Evolutionary conservation across 768 basidiomycete species (phyloP).

Genomic region (Russula sp.): DNA sequence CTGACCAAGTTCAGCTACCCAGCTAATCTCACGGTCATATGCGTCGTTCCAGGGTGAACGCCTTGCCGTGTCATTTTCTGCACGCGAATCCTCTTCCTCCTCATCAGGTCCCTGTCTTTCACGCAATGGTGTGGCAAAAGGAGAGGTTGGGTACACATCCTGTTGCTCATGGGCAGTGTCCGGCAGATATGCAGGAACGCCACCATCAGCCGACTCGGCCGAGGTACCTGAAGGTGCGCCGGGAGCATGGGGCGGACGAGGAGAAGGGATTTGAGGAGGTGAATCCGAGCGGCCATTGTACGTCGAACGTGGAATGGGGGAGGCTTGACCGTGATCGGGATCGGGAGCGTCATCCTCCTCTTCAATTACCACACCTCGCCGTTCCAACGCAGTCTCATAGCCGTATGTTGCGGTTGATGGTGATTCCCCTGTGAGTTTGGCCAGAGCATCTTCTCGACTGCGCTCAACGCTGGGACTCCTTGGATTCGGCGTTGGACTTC

Average conservation of each 20-base stretch:
- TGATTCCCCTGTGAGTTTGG: slow-evolving; percentile 20
- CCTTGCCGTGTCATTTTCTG: slow-evolving; percentile 27
- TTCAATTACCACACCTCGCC: slow-evolving; percentile 23
- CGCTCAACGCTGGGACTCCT: slow-evolving; percentile 24
- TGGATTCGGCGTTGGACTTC: slow-evolving; percentile 21
- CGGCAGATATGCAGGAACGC: slow-evolving; percentile 46
- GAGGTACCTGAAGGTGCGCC: slow-evolving; percentile 47
- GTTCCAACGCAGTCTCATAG: slow-evolving; percentile 19
- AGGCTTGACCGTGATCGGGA: slow-evolving; percentile 28
- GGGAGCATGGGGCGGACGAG: slow-evolving; percentile 44
- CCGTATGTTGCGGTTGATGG: slow-evolving; percentile 10
- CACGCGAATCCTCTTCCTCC: slow-evolving; percentile 63
- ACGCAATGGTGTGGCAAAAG: slow-evolving; percentile 64
- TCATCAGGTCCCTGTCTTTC: slow-evolving; percentile 47
- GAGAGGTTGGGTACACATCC: slow-evolving; percentile 61
- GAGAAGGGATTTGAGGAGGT: slow-evolving; percentile 31
- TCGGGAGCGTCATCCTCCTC: slow-evolving; percentile 23
- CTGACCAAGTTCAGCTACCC: slow-evolving; percentile 70
- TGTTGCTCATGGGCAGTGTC: slow-evolving; percentile 45
- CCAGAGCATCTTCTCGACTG: slow-evolving; percentile 21
- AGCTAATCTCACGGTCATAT: slow-evolving; percentile 55
- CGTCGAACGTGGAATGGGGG: slow-evolving; percentile 36
- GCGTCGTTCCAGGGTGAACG: slow-evolving; percentile 26
- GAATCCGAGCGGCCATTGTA: slow-evolving; percentile 41
- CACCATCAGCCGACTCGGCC: slow-evolving; percentile 40